Evolutionary conservation across 768 basidiomycete species (phyloP).

Genomic region (Suillus clintonianus): DNA sequence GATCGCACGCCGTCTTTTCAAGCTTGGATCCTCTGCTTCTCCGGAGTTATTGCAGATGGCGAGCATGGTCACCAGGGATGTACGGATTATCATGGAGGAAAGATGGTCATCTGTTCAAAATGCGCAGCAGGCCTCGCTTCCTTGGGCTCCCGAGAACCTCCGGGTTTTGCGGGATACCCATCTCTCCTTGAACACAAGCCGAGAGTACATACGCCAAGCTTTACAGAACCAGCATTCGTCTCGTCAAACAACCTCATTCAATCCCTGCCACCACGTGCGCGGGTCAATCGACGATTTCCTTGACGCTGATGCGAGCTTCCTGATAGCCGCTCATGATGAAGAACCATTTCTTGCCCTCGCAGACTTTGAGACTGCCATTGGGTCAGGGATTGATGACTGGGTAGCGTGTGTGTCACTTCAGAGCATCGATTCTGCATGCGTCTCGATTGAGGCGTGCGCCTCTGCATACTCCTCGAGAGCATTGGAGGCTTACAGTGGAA

Average conservation of each 20-base stretch:
- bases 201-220: constrained; percentile 27
- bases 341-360: too few relatives aligned
- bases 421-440: constrained; percentile 14
- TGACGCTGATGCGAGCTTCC: too few relatives aligned
- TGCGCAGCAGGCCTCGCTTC: constrained; percentile 24
- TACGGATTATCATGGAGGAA: constrained; percentile 25
- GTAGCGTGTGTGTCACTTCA: constrained; percentile 14
- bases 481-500: constrained; percentile 18
- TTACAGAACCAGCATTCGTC: constrained; percentile 1
- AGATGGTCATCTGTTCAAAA: constrained; percentile 39
- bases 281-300: not conserved
- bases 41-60: constrained; percentile 15
- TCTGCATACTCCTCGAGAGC: constrained; percentile 30
- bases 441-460: constrained; percentile 23
- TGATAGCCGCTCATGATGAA: too few relatives aligned
- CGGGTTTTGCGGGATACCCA: constrained; percentile 31
- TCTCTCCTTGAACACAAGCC: constrained; percentile 34
- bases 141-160: constrained; percentile 32
- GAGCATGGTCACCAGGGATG: constrained; percentile 11
- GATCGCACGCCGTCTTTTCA: constrained; percentile 37
- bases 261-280: constrained; percentile 5
- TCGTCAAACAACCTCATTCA: not conserved
- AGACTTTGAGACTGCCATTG: constrained; percentile 35
- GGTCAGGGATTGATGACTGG: constrained; percentile 37
- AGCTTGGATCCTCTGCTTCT: constrained; percentile 29